A percentile compares a stretch with the other conserved stretches of the same genome.
Evolutionary conservation across 202 grass and related monocot genomes (phyloP).

Genomic region (Bolboschoenoplectus hybrid): DNA sequence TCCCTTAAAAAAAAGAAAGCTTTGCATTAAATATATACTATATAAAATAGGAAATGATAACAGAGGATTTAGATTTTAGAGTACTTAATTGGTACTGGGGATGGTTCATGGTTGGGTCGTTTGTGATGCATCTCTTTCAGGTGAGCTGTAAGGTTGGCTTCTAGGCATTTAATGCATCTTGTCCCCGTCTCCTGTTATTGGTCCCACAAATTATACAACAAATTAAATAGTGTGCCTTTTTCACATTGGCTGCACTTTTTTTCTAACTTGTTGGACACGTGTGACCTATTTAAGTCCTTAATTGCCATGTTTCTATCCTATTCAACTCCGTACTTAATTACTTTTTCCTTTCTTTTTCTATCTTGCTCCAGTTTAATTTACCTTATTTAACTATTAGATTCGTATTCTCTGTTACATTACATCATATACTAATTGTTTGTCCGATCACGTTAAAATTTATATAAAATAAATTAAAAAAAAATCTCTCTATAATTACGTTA

Average conservation of each 20-base stretch:
- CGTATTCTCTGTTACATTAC: too few species aligned
- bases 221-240: not conserved
- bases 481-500: too few species aligned
- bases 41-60: not conserved
- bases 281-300: not conserved
- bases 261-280: not conserved
- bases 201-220: conserved; percentile 17
- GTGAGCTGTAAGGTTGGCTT: conserved; percentile 32
- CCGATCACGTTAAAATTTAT: too few species aligned
- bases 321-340: not conserved
- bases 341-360: not conserved
- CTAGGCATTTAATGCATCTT: conserved; percentile 29
- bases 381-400: not conserved
- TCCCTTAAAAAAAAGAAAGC: too few species aligned
- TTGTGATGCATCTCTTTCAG: conserved; percentile 38
- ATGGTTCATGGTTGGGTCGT: not conserved
- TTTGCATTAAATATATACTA: too few species aligned
- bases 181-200: not conserved
- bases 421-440: too few species aligned
- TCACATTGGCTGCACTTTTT: not conserved
- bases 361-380: not conserved
- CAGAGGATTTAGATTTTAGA: conserved; percentile 22
- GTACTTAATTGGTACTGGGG: not conserved
- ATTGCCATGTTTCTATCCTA: not conserved
- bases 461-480: too few species aligned